Conservation (phyloP, 2,329 filamentous ascomycete genomes). For the Conoideocrella luteorostrata region DNA sequence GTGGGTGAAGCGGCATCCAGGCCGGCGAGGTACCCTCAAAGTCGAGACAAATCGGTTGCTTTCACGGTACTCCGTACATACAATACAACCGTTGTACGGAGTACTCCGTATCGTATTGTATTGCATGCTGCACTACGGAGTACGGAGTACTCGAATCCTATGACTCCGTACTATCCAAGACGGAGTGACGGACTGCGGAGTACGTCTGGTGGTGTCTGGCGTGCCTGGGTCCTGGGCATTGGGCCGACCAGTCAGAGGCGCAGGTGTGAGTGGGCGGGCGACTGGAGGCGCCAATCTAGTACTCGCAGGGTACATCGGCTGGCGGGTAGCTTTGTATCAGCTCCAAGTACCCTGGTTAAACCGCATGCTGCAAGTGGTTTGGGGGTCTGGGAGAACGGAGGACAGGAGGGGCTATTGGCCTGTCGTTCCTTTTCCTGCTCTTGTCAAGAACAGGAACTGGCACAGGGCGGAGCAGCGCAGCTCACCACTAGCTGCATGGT, state of each 20-base stretch:
- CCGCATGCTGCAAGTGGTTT: no score
- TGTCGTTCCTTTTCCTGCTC: not conserved
- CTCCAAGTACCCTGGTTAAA: not conserved
- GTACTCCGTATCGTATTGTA: no score
- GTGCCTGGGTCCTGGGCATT: not conserved
- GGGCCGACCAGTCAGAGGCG: not conserved
- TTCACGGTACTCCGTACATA: no score
- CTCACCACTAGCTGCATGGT: not conserved
- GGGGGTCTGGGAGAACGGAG: no score
- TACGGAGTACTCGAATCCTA: no score
- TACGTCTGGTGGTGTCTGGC: conserved; percentile 1
- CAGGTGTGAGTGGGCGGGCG: not conserved
- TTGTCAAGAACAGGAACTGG: not conserved
- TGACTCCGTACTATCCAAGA: not conserved
- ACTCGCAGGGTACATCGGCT: not conserved
- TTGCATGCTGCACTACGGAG: no score
- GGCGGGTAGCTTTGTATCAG: not conserved
- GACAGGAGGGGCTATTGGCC: not conserved
- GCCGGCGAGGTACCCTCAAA: not conserved
- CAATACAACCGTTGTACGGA: no score
- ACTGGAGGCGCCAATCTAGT: not conserved
- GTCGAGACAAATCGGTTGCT: no score
- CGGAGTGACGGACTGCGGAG: not conserved
- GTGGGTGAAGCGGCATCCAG: not conserved
- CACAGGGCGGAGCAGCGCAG: not conserved